phyloP scores from a whole-genome alignment of 192 early-diverging fungal genomes.

The Entomortierella parvispora region DNA sequence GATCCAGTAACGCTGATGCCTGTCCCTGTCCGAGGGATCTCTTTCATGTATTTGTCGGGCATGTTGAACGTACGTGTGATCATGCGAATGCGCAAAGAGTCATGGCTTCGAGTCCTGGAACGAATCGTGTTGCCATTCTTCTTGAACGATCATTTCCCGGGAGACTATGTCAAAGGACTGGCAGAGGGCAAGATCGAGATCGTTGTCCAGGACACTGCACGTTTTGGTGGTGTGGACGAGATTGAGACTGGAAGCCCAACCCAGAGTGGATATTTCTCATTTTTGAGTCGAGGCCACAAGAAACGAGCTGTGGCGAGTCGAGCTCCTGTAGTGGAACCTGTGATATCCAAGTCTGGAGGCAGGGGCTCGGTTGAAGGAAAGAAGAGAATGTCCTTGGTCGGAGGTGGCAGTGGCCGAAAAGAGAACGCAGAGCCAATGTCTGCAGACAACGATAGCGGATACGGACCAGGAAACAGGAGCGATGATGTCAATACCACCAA shows the following conservation, averaged over 20 bases:
- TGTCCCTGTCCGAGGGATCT: slow-evolving; percentile 60
- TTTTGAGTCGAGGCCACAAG: neutral
- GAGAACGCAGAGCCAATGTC: neutral
- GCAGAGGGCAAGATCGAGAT: slow-evolving; percentile 58
- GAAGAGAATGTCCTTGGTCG: neutral
- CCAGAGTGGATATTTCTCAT: slow-evolving; percentile 31
- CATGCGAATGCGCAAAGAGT: slow-evolving; percentile 55
- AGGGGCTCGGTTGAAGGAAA: neutral
- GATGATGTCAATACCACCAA: neutral
- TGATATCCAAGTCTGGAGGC: neutral
- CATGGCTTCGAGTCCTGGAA: slow-evolving; percentile 54
- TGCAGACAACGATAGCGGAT: slow-evolving; percentile 39
- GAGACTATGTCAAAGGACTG: slow-evolving; percentile 57
- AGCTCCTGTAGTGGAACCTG: neutral
- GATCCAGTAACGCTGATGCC: slow-evolving; percentile 58
- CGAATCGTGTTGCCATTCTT: slow-evolving; percentile 61
- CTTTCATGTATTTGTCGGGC: slow-evolving; percentile 64
- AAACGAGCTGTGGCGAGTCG: neutral
- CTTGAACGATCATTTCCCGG: slow-evolving; percentile 67
- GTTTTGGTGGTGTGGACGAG: slow-evolving; percentile 36
- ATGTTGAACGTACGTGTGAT: slow-evolving; percentile 58
- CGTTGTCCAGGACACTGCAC: slow-evolving; percentile 46
- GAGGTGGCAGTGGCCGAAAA: neutral
- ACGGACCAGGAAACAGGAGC: slow-evolving; percentile 20
- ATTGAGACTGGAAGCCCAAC: slow-evolving; percentile 21